phyloP scores from a whole-genome alignment of 208 protist species.

The Herpetomonas samuelpessoai region DNA sequence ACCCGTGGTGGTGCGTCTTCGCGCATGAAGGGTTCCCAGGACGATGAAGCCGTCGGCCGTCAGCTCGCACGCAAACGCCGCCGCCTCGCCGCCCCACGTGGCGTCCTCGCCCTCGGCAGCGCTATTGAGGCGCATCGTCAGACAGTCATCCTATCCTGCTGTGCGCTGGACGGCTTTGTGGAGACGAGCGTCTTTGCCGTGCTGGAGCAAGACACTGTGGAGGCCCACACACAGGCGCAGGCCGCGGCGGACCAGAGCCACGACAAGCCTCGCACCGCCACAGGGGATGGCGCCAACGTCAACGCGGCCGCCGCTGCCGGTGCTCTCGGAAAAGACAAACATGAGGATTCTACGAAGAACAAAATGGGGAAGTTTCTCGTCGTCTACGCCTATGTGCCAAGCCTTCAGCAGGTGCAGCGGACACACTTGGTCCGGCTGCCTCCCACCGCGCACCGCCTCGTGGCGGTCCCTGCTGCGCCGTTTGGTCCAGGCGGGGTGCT shows the following conservation, averaged over 20 bases:
- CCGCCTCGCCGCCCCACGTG: conserved; percentile 17
- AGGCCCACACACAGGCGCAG: conserved; percentile 20
- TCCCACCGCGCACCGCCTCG: conserved; percentile 83
- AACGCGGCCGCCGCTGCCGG: conserved; percentile 5
- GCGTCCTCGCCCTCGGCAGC: conserved; percentile 52
- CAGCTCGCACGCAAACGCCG: conserved; percentile 13
- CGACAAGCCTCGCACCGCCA: not conserved
- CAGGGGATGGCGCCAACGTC: conserved; percentile 22
- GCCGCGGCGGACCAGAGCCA: not conserved
- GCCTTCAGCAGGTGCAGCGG: conserved; percentile 98
- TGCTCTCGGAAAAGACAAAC: conserved; percentile 3
- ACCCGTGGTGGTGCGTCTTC: too few relatives aligned
- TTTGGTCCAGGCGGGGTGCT: conserved; percentile 97
- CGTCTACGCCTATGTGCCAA: conserved; percentile 98
- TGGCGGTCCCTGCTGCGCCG: conserved; percentile 84
- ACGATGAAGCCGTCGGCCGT: conserved; percentile 19
- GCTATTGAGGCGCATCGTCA: conserved; percentile 72
- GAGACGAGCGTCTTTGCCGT: conserved; percentile 62
- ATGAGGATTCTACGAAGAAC: not conserved
- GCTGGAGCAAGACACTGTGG: conserved; percentile 71
- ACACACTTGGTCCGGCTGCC: conserved; percentile 94
- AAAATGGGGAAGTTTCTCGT: conserved; percentile 74
- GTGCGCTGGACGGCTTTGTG: conserved; percentile 64
- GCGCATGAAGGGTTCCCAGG: conserved; percentile 6
- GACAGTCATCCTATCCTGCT: conserved; percentile 67